These are phyloP conservation scores for Caulochytrium protostelioides DNA, from an alignment of 371 early-diverging fungal species.

Conservation along the genomic window DNA sequence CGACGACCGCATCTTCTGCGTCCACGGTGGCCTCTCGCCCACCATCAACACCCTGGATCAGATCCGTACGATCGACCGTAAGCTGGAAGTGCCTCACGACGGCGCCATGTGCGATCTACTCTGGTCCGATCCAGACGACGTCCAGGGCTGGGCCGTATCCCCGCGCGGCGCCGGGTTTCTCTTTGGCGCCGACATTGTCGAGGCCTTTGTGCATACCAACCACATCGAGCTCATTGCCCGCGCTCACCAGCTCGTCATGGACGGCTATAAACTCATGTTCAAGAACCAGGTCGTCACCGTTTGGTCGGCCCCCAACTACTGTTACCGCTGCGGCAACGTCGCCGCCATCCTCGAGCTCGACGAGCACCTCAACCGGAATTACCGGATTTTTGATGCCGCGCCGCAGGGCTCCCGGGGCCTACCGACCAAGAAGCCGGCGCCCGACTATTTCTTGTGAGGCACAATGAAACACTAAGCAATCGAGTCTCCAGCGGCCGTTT, in stretches of 20 bases:
- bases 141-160: conserved; percentile 83
- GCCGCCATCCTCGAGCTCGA: conserved; percentile 95
- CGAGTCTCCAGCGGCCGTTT: too few species aligned
- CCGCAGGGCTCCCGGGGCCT: conserved; percentile 47
- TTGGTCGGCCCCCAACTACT: conserved; percentile 99
- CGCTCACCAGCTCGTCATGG: conserved; percentile 98
- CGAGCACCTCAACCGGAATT: conserved; percentile 59
- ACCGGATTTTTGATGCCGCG: conserved; percentile 69
- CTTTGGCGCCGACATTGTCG: conserved; percentile 87
- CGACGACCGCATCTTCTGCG: conserved; percentile 84
- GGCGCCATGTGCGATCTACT: conserved; percentile 97
- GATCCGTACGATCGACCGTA: conserved; percentile 90
- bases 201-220: conserved; percentile 70
- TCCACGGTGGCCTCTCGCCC: conserved; percentile 96
- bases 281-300: conserved; percentile 92
- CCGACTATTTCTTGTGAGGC: conserved; percentile 84
- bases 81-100: conserved; percentile 96
- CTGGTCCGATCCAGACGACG: conserved; percentile 98
- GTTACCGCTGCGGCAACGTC: conserved; percentile 94
- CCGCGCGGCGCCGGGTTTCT: conserved; percentile 96
- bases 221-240: conserved; percentile 82
- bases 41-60: conserved; percentile 77
- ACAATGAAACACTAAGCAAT: too few species aligned
- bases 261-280: conserved; percentile 88
- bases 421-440: conserved; percentile 54